These are phyloP conservation scores for Colletotrichum tropicicola DNA, from an alignment of 2,329 filamentous ascomycete species.

Conservation along the genomic window DNA sequence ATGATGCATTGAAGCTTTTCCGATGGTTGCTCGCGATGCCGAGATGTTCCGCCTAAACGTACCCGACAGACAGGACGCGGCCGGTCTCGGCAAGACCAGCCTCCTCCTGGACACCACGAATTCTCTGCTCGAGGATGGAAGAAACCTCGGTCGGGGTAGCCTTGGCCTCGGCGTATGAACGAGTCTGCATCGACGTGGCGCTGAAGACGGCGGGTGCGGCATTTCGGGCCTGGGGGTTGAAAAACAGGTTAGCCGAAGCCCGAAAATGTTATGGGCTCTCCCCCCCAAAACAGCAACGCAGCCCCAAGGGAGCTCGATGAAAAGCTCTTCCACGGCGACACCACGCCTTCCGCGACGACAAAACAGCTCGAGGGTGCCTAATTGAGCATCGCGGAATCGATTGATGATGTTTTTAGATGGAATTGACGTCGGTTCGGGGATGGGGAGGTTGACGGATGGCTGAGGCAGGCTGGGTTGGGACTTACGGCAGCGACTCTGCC, in stretches of 20 bases:
- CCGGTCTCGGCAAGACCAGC: slow-evolving; percentile 96
- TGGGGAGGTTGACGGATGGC: slow-evolving; percentile 38
- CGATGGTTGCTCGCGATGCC: slow-evolving; percentile 24
- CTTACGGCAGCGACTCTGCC: slow-evolving; percentile 95
- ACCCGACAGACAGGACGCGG: slow-evolving; percentile 98
- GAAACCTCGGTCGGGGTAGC: slow-evolving; percentile 97
- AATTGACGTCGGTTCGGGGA: slow-evolving; percentile 51
- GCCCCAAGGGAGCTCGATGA: slow-evolving; percentile 44
- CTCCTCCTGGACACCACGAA: slow-evolving; percentile 98
- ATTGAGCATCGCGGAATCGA: slow-evolving; percentile 48
- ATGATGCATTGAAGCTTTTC: slow-evolving; percentile 25
- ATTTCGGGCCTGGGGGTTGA: slow-evolving; percentile 79
- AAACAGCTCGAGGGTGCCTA: slow-evolving; percentile 44
- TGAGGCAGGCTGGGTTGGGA: slow-evolving; percentile 43
- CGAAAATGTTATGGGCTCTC: slow-evolving; percentile 46
- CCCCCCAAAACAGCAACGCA: slow-evolving; percentile 37
- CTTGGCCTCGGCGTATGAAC: slow-evolving; percentile 93
- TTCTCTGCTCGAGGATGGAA: slow-evolving; percentile 99
- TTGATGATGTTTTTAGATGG: slow-evolving; percentile 55
- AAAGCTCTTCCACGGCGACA: slow-evolving; percentile 37
- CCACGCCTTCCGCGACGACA: slow-evolving; percentile 36
- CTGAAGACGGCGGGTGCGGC: slow-evolving; percentile 81
- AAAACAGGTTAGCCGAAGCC: slow-evolving; percentile 63
- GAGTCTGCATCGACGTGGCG: slow-evolving; percentile 75
- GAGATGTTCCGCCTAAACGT: slow-evolving; percentile 58